Conservation (phyloP, 2,329 filamentous ascomycete genomes). For the Neobulgaria alba region DNA sequence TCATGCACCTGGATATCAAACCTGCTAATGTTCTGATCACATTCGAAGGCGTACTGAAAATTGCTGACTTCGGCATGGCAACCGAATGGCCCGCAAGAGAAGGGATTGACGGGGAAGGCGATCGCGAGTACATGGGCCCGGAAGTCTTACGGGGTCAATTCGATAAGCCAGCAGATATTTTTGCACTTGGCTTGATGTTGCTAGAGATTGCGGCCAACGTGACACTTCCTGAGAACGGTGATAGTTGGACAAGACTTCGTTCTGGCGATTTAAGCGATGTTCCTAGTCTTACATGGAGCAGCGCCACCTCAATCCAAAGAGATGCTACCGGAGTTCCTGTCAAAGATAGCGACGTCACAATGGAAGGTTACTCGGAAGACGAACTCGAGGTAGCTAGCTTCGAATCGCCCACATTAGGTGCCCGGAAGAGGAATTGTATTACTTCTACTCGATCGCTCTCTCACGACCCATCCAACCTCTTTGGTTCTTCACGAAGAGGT, state of each 20-base stretch:
- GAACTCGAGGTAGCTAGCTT: constrained; percentile 32
- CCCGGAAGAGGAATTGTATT: constrained; percentile 23
- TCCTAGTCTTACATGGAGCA: constrained; percentile 78
- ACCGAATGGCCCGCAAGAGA: constrained; percentile 66
- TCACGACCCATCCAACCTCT: constrained; percentile 29
- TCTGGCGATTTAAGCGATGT: constrained; percentile 85
- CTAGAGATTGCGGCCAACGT: constrained; percentile 93
- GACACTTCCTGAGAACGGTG: constrained; percentile 84
- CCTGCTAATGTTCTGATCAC: constrained; percentile 77
- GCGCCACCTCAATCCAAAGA: constrained; percentile 58
- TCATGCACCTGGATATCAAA: constrained; percentile 79
- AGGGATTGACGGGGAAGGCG: constrained; percentile 82
- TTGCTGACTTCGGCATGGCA: constrained; percentile 80
- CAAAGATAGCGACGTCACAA: constrained; percentile 26
- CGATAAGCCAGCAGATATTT: constrained; percentile 88
- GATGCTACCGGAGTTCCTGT: constrained; percentile 67
- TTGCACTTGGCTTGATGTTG: constrained; percentile 88
- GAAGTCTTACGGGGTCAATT: constrained; percentile 82
- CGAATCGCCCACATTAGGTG: constrained; percentile 28
- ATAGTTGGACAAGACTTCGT: constrained; percentile 81
- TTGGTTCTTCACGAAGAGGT: constrained; percentile 35
- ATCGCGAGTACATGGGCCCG: constrained; percentile 91
- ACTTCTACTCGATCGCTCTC: constrained; percentile 25
- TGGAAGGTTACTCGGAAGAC: constrained; percentile 31
- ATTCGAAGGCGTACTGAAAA: constrained; percentile 74